Base-by-base conservation (phyloP, 2,329 filamentous ascomycete species). In the Xylaria digitata region DNA sequence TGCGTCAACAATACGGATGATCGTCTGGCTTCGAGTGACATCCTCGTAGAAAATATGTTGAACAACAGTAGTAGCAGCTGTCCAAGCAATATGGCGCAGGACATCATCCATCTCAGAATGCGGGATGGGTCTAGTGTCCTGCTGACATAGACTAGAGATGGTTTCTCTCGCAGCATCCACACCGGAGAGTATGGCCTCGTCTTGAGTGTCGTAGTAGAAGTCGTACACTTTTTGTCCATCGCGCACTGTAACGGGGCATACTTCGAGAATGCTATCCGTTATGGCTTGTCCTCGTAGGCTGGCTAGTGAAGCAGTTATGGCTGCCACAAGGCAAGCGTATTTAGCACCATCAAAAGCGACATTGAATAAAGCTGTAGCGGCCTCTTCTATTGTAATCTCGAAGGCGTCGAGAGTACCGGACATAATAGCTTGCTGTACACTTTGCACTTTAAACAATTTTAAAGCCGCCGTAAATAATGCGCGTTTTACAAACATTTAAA, bases 301-400 rank as follows among this genome's bases (percentile, higher is more conserved):
- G 19, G 40, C 55, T 42, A 58, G 30, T 37, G 55, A 46, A 23
- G 42, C 23, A 19, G 40, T 58, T 21, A 34, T 58, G 45, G 55
- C 55, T 32, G 23, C 23, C 17, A 48, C 30, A 11, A 58, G 55
- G 46, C 32, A 21, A 23, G 30, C 55, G 45, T 9, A 48, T 32
- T 37, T 32, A 19, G 55, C 55, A 46, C 23, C 46, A 58, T 58
- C 55, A 23, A 34, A 48, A 32, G 55, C 45, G 30, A 32, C 6
- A 45, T 46, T 11, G 21, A 4, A n/a, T 21, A 58, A 8, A 6
- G 15, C 8, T 19, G 11, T 23, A 21, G 30, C 32, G 26, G 40
- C 42, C 4, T 32, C 13, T 48, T 58, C 23, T 21, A 58, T 58
- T 34, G 23, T 13, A 30, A 23, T 9, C 32, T 58, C 40, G 19